Conservation (phyloP, 495 filamentous ascomycete species). For the Cercophora samala region DNA sequence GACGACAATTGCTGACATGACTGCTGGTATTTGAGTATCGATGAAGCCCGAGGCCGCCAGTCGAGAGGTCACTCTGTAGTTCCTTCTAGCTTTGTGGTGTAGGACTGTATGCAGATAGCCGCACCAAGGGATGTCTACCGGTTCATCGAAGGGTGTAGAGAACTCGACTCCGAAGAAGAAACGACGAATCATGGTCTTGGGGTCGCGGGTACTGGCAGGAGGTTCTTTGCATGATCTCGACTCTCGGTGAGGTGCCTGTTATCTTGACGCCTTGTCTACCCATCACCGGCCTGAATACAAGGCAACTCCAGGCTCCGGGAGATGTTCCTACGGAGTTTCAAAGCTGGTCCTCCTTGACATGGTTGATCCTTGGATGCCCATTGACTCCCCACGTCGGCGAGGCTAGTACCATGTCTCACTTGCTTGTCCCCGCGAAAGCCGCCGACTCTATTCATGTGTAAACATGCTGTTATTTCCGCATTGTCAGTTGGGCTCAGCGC, state of each 20-base stretch:
- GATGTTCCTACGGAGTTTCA: constrained; percentile 8
- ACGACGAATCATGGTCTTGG: neutral
- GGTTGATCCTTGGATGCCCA: constrained; percentile 18
- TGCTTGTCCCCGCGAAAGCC: constrained; percentile 17
- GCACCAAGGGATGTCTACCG: constrained; percentile 10
- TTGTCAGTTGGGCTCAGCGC: constrained; percentile 11
- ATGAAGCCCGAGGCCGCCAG: constrained; percentile 15
- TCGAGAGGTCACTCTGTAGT: constrained; percentile 4
- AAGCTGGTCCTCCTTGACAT: neutral
- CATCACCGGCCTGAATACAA: constrained; percentile 12
- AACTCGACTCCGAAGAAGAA: constrained; percentile 20
- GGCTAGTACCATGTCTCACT: constrained; percentile 17
- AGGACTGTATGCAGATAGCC: constrained; percentile 13
- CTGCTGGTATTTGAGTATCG: neutral
- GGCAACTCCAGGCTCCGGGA: constrained; percentile 21
- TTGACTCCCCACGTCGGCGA: constrained; percentile 12
- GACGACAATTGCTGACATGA: neutral
- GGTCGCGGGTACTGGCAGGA: constrained; percentile 2
- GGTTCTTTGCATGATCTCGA: constrained; percentile 18
- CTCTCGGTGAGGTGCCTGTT: constrained; percentile 10
- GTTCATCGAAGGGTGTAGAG: constrained; percentile 14
- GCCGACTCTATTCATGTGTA: constrained; percentile 16
- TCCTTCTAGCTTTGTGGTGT: neutral
- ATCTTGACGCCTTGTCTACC: constrained; percentile 13
- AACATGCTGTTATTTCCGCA: constrained; percentile 14